These are phyloP conservation scores for Chiua sp. DNA, from an alignment of 1,284 basidiomycete genomes.

Conservation along the genomic window DNA sequence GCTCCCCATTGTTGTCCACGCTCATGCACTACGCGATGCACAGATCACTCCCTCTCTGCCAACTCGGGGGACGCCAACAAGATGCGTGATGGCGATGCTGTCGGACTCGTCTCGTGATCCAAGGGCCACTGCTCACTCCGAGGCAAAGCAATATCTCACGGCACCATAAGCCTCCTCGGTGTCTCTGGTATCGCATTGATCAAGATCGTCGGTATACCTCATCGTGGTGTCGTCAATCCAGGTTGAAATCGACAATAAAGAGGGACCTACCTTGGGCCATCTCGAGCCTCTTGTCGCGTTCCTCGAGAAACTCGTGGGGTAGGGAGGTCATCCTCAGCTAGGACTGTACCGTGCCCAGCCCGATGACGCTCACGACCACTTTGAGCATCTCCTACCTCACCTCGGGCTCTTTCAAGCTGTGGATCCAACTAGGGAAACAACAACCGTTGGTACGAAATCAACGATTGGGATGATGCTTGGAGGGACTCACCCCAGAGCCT, in stretches of 20 bases:
- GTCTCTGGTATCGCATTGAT: slow-evolving; percentile 62
- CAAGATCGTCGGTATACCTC: slow-evolving; percentile 64
- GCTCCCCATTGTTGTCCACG: slow-evolving; percentile 48
- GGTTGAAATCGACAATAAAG: background rate
- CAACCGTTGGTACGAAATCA: background rate
- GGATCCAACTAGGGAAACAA: background rate
- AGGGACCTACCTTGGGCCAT: slow-evolving; percentile 36
- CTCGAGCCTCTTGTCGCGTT: slow-evolving; percentile 39
- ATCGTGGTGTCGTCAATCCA: background rate
- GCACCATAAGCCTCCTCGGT: slow-evolving; percentile 39
- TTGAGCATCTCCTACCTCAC: slow-evolving; percentile 78
- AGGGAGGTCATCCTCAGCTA: slow-evolving; percentile 77
- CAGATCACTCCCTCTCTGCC: slow-evolving; percentile 43
- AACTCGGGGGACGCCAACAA: slow-evolving; percentile 19
- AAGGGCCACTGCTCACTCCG: slow-evolving; percentile 43
- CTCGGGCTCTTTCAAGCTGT: slow-evolving; percentile 83
- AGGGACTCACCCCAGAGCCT: slow-evolving; percentile 78
- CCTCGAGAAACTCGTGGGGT: slow-evolving; percentile 68
- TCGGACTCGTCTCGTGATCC: slow-evolving; percentile 37
- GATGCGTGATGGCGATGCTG: slow-evolving; percentile 3
- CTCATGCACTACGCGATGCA: slow-evolving; percentile 53
- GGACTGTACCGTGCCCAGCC: slow-evolving; percentile 84
- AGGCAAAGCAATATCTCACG: slow-evolving; percentile 61
- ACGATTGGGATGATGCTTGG: background rate
- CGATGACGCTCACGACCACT: slow-evolving; percentile 82